Evolutionary conservation across 2,329 filamentous ascomycete species (phyloP), one percentile per base, ranked within the genome.

Genomic region (Zasmidium angulare): DNA sequence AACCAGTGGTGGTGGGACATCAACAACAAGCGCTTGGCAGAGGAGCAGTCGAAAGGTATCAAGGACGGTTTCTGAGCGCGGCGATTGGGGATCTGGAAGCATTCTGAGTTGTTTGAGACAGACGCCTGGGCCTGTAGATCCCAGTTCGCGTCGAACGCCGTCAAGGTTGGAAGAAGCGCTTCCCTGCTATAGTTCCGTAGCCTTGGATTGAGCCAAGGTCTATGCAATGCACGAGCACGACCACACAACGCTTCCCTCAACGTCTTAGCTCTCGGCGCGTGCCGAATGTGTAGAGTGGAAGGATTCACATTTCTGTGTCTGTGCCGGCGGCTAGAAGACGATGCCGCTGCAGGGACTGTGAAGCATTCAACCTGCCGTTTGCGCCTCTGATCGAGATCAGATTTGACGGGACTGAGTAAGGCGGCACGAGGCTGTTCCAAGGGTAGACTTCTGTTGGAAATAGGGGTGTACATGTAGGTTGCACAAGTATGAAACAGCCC

Each of bases 1-100:
- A 77, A 84, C 72, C 74, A 75, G 58, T 86, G 84, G 84, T 87
- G 84, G 84, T 82, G 81, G 77, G 73, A 75, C 46, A 69, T 79
- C 40, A 83, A 84, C 65, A 71, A 72, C 9, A 80, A 82, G 68
- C 76, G 84, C 63, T 60, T 79, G 55, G 70, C 68, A 47, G 71
- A 74, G 50, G 84, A 87, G 70, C 79, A 76, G 72, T 71, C 69
- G 46, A 68, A 64, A 31, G 79, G 80, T 1, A 77, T 84, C 56
- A 68, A 77, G 2, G 83, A 85, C 71, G 79, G 78, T 6, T 85
- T 83, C 67, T 84, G 66, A 69, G 48, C 4, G n/a, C n/a, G 36
- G 6, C 36, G 7, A 11, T 29, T 43, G n/a, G n/a, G n/a, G n/a
- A n/a, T n/a, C n/a, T n/a, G 36, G 36, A 14, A 43, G 36, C 26